A percentile compares a stretch with the other conserved stretches of the same genome.
These are phyloP conservation scores for Prunus armeniaca DNA, from an alignment of 306 rosid species.

Conservation along the genomic window DNA sequence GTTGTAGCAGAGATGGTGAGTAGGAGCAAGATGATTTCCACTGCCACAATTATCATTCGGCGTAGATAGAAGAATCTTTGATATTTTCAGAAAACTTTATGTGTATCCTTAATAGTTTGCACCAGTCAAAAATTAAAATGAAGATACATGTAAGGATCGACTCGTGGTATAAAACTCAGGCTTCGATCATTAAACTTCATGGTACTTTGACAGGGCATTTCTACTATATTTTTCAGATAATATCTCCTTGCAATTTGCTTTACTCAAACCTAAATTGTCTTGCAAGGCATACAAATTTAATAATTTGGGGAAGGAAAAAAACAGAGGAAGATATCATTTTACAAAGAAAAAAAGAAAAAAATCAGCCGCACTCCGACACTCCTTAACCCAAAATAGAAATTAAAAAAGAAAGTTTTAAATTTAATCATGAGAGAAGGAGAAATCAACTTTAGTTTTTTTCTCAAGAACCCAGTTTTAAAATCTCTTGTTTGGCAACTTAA, in stretches of 20 bases:
- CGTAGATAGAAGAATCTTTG: too few relatives aligned
- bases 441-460: constrained; percentile 70
- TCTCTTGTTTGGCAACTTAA: neutral
- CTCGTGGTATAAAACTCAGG: too few relatives aligned
- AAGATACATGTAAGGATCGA: too few relatives aligned
- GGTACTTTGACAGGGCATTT: neutral
- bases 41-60: neutral
- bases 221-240: neutral
- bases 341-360: neutral
- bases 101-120: too few relatives aligned
- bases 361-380: constrained; percentile 20
- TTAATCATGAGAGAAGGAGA: neutral
- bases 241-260: neutral
- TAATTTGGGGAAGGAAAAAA: neutral
- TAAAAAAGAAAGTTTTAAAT: neutral
- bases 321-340: constrained; percentile 7
- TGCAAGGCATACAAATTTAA: neutral
- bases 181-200: neutral
- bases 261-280: neutral
- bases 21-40: neutral
- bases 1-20: neutral
- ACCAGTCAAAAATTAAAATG: too few relatives aligned
- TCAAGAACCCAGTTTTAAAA: constrained; percentile 57
- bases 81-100: too few relatives aligned
- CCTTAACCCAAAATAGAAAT: constrained; percentile 5